These are phyloP conservation scores for Lathyrus aphaca DNA, from an alignment of 306 rosid genomes.

Conservation along the genomic window DNA sequence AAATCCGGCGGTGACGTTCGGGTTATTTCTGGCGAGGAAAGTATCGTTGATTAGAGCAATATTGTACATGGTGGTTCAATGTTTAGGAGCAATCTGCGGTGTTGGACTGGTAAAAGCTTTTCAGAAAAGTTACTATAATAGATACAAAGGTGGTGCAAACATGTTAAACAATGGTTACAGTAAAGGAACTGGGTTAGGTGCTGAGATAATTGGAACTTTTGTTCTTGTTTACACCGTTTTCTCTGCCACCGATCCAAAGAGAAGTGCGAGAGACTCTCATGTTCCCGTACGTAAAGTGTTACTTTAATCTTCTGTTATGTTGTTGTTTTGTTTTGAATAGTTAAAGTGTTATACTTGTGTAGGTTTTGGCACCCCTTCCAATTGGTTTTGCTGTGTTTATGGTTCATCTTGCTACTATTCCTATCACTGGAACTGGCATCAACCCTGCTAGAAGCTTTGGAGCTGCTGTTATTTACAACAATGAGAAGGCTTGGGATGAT, in stretches of 20 bases:
- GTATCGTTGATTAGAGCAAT: slow-evolving; percentile 51
- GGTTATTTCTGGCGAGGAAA: slow-evolving; percentile 48
- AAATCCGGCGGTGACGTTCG: slow-evolving; percentile 56
- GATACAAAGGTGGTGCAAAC: slow-evolving; percentile 52
- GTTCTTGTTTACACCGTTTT: slow-evolving; percentile 58
- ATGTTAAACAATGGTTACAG: slow-evolving; percentile 34
- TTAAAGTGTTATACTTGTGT: too few species aligned
- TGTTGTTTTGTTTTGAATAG: neutral
- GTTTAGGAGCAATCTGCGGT: slow-evolving; percentile 51
- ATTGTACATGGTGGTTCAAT: slow-evolving; percentile 48
- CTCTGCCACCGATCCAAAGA: slow-evolving; percentile 58
- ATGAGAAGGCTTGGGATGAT: slow-evolving; percentile 52
- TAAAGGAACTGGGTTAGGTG: slow-evolving; percentile 50
- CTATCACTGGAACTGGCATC: slow-evolving; percentile 57
- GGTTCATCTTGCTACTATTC: slow-evolving; percentile 56
- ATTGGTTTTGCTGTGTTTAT: slow-evolving; percentile 56
- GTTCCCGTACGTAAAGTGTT: slow-evolving; percentile 42
- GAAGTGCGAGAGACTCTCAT: slow-evolving; percentile 53
- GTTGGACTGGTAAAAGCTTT: slow-evolving; percentile 48
- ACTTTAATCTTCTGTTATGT: neutral
- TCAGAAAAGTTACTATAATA: slow-evolving; percentile 42
- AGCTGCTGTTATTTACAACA: slow-evolving; percentile 48
- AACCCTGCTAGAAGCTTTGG: slow-evolving; percentile 59
- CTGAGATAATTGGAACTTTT: slow-evolving; percentile 53
- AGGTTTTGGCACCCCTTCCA: slow-evolving; percentile 64